Evolutionary conservation across 2,329 filamentous ascomycete species (phyloP).

Genomic region (Paramyrothecium roridum): DNA sequence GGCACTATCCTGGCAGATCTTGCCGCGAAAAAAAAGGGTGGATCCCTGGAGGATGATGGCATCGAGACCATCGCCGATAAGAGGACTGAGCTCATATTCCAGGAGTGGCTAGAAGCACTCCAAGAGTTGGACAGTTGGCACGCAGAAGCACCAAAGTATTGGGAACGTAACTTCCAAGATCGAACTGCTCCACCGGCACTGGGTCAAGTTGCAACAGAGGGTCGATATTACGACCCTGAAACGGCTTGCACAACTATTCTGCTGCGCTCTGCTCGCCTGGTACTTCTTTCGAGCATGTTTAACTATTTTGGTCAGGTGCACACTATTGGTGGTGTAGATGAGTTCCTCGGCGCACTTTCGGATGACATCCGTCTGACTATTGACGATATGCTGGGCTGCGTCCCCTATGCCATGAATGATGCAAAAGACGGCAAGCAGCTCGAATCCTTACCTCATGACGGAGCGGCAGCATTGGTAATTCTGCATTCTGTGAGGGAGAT

Average conservation of each 20-base stretch:
- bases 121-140: conserved; percentile 27
- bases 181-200: conserved; percentile 21
- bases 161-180: conserved; percentile 24
- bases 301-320: conserved; percentile 16
- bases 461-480: conserved; percentile 25
- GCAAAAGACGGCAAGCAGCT: conserved; percentile 17
- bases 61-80: too few species aligned
- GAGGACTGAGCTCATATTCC: conserved; percentile 1
- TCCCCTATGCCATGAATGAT: conserved; percentile 28
- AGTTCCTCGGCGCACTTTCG: conserved; percentile 13
- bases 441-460: conserved; percentile 19
- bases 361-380: conserved; percentile 19
- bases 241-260: conserved; percentile 29
- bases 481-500: conserved; percentile 26
- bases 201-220: conserved; percentile 16
- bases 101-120: conserved; percentile 21
- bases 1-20: conserved; percentile 1
- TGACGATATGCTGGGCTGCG: conserved; percentile 24
- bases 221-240: conserved; percentile 21
- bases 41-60: too few species aligned
- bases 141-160: conserved; percentile 23
- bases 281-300: conserved; percentile 23
- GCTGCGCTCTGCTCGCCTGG: conserved; percentile 24
- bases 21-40: not conserved
- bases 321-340: not conserved